A percentile compares a stretch with the other conserved stretches of the same genome.
Conservation (phyloP, 1,284 basidiomycete genomes). For the Takashimella koratensis region DNA sequence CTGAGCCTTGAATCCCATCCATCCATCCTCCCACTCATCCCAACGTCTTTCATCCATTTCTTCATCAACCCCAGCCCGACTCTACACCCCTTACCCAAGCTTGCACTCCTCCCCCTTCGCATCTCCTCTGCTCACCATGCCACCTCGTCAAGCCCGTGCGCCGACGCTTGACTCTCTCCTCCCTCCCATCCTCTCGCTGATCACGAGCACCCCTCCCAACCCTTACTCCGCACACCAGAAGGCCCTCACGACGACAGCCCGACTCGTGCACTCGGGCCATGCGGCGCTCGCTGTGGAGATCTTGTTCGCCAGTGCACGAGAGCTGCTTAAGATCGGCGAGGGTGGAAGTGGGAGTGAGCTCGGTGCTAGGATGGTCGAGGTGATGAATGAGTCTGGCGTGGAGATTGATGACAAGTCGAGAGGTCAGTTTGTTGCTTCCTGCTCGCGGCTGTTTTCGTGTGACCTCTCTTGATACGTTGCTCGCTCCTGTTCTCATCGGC, state of each 20-base stretch:
- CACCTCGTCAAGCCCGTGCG: conserved; percentile 34
- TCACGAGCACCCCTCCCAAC: conserved; percentile 45
- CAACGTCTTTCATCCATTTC: too few species aligned
- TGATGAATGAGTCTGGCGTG: conserved; percentile 67
- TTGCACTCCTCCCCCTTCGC: too few species aligned
- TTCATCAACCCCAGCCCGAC: too few species aligned
- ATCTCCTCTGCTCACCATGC: too few species aligned
- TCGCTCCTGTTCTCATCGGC: not conserved
- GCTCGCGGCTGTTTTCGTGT: too few species aligned
- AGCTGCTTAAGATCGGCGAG: conserved; percentile 79
- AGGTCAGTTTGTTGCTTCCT: conserved; percentile 58
- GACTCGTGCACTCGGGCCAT: conserved; percentile 72
- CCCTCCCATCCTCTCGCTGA: conserved; percentile 44
- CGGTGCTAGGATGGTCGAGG: conserved; percentile 68
- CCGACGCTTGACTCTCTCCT: conserved; percentile 41
- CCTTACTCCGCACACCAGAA: conserved; percentile 93
- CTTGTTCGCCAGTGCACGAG: conserved; percentile 75
- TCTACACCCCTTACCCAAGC: too few species aligned
- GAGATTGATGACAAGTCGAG: conserved; percentile 62
- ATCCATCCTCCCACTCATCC: too few species aligned
- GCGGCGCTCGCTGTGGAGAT: conserved; percentile 81
- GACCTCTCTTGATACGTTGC: too few species aligned
- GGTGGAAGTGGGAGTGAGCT: conserved; percentile 85
- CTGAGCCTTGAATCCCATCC: too few species aligned
- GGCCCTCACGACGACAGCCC: conserved; percentile 84